A percentile compares a stretch with the other conserved stretches of the same genome.
phyloP scores from a whole-genome alignment of 371 early-diverging fungal genomes.

The Zopfochytrium polystomum region DNA sequence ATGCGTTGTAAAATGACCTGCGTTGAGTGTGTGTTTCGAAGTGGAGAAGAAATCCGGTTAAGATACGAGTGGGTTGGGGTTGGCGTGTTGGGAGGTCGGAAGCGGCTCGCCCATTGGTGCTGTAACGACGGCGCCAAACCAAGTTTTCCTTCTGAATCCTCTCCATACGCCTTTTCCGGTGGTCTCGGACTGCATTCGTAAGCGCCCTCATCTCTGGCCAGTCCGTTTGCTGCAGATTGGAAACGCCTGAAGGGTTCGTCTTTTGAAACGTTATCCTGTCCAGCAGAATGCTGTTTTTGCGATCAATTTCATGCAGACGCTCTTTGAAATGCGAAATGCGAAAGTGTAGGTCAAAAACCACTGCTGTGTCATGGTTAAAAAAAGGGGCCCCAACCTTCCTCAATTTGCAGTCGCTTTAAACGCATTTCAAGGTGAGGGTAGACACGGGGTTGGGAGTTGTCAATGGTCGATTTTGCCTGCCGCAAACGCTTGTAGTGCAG shows the following conservation, averaged over 20 bases:
- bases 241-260: conserved; percentile 20
- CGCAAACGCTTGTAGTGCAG: conserved; percentile 35
- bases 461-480: conserved; percentile 37
- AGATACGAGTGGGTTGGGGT: neutral
- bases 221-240: conserved; percentile 11
- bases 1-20: conserved; percentile 42
- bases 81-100: neutral
- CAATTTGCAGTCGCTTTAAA: conserved; percentile 39
- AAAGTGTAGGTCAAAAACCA: neutral
- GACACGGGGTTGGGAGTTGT: conserved; percentile 37
- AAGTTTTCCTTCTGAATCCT: conserved; percentile 35
- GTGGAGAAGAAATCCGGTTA: neutral
- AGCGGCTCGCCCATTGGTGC: neutral
- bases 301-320: conserved; percentile 39
- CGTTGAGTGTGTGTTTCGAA: neutral
- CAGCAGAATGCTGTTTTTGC: conserved; percentile 39
- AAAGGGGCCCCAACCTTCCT: conserved; percentile 29
- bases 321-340: conserved; percentile 22
- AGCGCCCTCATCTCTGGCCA: neutral
- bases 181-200: conserved; percentile 12
- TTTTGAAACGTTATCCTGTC: conserved; percentile 36
- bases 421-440: conserved; percentile 43
- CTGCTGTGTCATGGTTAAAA: neutral
- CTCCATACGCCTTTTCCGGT: conserved; percentile 14
- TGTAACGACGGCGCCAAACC: conserved; percentile 11